Evolutionary conservation across 768 basidiomycete species (phyloP).

Genomic region (Collybia nuda): DNA sequence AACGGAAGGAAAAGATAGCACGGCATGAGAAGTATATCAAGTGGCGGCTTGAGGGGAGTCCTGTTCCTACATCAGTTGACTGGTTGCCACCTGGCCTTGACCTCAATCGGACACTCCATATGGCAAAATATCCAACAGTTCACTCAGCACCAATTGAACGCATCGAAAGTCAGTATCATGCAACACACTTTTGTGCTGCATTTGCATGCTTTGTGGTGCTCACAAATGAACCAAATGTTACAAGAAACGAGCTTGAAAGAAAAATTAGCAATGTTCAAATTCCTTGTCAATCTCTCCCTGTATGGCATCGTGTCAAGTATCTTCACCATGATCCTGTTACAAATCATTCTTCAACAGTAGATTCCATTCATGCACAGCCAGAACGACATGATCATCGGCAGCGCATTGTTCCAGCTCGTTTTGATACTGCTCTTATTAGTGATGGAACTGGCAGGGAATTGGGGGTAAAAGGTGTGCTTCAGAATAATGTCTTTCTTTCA

Average conservation of each 20-base stretch:
- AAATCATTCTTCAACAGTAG: constrained; percentile 9
- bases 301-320: constrained; percentile 31
- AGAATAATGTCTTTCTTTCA: not conserved
- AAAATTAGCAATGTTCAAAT: constrained; percentile 8
- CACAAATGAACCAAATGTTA: constrained; percentile 11
- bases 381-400: constrained; percentile 7
- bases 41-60: constrained; percentile 14
- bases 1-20: constrained; percentile 27
- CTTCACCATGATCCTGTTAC: constrained; percentile 10
- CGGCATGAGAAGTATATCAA: constrained; percentile 17
- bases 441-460: not conserved
- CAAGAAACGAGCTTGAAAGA: constrained; percentile 6
- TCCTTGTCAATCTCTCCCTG: constrained; percentile 19
- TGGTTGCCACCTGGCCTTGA: constrained; percentile 2
- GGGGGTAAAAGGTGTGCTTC: constrained; percentile 14
- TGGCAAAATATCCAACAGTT: constrained; percentile 21
- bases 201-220: constrained; percentile 22
- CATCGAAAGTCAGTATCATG: constrained; percentile 19
- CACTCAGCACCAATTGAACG: constrained; percentile 15
- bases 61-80: not conserved
- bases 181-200: constrained; percentile 18
- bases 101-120: constrained; percentile 3
- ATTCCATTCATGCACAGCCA: constrained; percentile 26
- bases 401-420: constrained; percentile 17
- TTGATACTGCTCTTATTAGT: constrained; percentile 26